A percentile compares a stretch with the other conserved stretches of the same genome.
Evolutionary conservation across 1,139 yeast species (phyloP).

Genomic region (Hansenula sp.): DNA sequence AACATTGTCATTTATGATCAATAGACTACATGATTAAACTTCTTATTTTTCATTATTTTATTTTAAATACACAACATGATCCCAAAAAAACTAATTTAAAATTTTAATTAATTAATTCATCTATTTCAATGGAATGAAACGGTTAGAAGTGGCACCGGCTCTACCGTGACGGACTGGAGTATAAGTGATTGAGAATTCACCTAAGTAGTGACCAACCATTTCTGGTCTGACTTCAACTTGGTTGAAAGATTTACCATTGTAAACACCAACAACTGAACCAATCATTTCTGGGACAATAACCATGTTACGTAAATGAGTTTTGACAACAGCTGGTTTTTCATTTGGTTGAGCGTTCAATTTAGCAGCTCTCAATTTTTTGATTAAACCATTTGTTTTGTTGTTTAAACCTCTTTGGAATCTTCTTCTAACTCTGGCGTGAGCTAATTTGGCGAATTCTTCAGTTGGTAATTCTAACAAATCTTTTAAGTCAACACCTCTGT

Average conservation of each 20-base stretch:
- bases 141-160: slow-evolving; percentile 85
- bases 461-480: slow-evolving; percentile 92
- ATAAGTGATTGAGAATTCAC: slow-evolving; percentile 99
- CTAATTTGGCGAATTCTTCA: slow-evolving; percentile 95
- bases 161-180: slow-evolving; percentile 99
- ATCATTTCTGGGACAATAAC: slow-evolving; percentile 99
- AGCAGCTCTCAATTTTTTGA: slow-evolving; percentile 98
- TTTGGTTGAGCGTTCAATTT: slow-evolving; percentile 88
- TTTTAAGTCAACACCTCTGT: slow-evolving; percentile 98
- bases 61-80: slow-evolving; percentile 14
- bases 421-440: slow-evolving; percentile 99
- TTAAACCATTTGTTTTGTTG: slow-evolving; percentile 93
- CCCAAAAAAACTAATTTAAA: too few species aligned
- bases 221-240: slow-evolving; percentile 98
- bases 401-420: slow-evolving; percentile 98
- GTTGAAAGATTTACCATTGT: slow-evolving; percentile 99
- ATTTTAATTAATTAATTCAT: slow-evolving; percentile 9
- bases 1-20: too few species aligned
- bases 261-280: slow-evolving; percentile 97
- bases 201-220: slow-evolving; percentile 99
- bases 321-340: slow-evolving; percentile 97
- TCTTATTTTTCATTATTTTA: slow-evolving; percentile 1
- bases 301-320: slow-evolving; percentile 99
- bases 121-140: slow-evolving; percentile 70
- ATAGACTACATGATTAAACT: too few species aligned